Conservation (phyloP, 2,329 filamentous ascomycete genomes). For the Penicillium sp. region DNA sequence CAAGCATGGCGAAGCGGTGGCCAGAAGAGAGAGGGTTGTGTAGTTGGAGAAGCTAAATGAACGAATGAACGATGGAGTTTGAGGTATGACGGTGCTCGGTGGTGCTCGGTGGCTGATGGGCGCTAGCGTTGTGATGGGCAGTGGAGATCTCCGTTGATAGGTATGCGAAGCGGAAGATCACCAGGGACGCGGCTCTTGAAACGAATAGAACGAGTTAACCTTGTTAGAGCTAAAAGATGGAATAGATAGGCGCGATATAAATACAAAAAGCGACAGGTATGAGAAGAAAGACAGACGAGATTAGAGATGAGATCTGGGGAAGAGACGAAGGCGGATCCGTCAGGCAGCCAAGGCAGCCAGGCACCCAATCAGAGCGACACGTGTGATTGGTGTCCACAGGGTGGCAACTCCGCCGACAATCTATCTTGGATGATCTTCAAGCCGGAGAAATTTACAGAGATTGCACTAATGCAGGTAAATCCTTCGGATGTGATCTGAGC, state of each 20-base stretch:
- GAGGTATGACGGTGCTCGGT: constrained; percentile 15
- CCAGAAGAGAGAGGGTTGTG: neutral
- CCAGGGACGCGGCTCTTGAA: constrained; percentile 6
- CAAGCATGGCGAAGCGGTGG: constrained; percentile 20
- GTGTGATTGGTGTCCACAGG: constrained; percentile 1
- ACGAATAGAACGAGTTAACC: neutral
- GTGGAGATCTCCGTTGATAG: constrained; percentile 17
- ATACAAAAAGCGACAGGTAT: neutral
- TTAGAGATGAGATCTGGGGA: constrained; percentile 5
- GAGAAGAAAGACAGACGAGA: neutral
- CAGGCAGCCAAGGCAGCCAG: constrained; percentile 8
- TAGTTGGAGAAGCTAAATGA: constrained; percentile 3
- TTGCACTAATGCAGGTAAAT: constrained; percentile 1
- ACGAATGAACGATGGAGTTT: constrained; percentile 9
- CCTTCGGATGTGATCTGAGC: neutral
- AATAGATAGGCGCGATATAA: neutral
- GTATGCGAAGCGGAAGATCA: constrained; percentile 13
- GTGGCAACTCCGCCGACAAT: neutral
- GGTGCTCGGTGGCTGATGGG: constrained; percentile 12
- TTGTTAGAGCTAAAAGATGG: neutral
- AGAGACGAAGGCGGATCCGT: constrained; percentile 3
- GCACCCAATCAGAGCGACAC: constrained; percentile 5
- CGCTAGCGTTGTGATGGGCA: constrained; percentile 10
- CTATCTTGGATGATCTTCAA: neutral
- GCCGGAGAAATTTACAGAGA: neutral